Evolutionary conservation across 257 asterid species (phyloP).

Genomic region (Galeopsis tetrahit): DNA sequence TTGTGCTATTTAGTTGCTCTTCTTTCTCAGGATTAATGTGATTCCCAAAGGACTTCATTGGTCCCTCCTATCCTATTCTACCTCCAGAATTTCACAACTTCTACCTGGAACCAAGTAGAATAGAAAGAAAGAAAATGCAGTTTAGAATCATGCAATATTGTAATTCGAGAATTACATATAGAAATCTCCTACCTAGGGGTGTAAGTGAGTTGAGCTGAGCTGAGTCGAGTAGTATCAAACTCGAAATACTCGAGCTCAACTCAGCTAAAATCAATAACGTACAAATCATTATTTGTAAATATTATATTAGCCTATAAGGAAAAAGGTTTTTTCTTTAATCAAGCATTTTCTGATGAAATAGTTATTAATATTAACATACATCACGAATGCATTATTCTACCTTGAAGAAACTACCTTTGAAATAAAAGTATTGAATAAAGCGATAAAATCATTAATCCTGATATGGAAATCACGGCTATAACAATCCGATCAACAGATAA

Average conservation of each 20-base stretch:
- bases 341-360: not conserved
- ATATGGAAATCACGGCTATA: not conserved
- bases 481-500: conserved; percentile 10
- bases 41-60: conserved; percentile 47
- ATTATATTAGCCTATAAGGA: no score
- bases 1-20: conserved; percentile 57
- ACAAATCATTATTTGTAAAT: no score
- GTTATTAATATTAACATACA: not conserved
- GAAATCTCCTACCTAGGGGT: not conserved
- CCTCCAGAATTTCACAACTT: not conserved
- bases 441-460: conserved; percentile 7
- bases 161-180: conserved; percentile 11
- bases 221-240: no score
- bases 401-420: no score
- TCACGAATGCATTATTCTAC: no score
- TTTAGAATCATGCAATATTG: not conserved
- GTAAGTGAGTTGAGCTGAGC: no score
- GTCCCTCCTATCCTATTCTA: conserved; percentile 39
- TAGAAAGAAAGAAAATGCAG: no score
- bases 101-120: not conserved
- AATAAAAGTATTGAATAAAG: no score
- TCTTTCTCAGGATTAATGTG: conserved; percentile 68
- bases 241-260: no score
- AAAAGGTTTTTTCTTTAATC: not conserved
- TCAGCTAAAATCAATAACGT: no score